phyloP scores from a whole-genome alignment of 2,329 filamentous ascomycete genomes.

The Didymella pinodella region DNA sequence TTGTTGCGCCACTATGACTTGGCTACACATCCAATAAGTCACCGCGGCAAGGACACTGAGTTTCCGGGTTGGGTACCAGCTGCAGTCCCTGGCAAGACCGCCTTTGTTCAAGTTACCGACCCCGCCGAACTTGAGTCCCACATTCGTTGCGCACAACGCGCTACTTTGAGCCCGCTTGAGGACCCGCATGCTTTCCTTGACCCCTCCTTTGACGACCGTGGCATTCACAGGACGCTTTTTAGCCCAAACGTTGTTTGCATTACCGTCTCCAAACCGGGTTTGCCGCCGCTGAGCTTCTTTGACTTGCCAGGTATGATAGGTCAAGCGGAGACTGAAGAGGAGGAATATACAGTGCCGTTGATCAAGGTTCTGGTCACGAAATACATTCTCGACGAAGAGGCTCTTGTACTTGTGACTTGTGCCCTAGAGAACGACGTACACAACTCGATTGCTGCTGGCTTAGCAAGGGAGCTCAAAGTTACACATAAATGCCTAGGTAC shows the following conservation, averaged over 20 bases:
- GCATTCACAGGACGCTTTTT: slow-evolving; percentile 67
- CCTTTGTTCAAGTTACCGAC: slow-evolving; percentile 70
- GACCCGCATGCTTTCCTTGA: slow-evolving; percentile 55
- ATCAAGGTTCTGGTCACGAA: slow-evolving; percentile 74
- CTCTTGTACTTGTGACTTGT: slow-evolving; percentile 78
- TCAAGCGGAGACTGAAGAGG: slow-evolving; percentile 62
- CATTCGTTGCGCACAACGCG: slow-evolving; percentile 77
- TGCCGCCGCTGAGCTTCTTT: slow-evolving; percentile 81
- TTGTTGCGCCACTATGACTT: slow-evolving; percentile 72
- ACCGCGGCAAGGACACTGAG: slow-evolving; percentile 46
- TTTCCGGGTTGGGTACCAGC: slow-evolving; percentile 70
- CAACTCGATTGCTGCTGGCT: slow-evolving; percentile 74
- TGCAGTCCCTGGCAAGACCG: slow-evolving; percentile 54
- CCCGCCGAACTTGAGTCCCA: slow-evolving; percentile 71
- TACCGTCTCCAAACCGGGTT: slow-evolving; percentile 73
- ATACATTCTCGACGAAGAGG: slow-evolving; percentile 73
- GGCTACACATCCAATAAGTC: slow-evolving; percentile 47
- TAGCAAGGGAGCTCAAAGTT: slow-evolving; percentile 52
- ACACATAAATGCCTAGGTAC: slow-evolving; percentile 55
- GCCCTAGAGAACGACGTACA: slow-evolving; percentile 81
- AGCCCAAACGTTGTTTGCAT: slow-evolving; percentile 83
- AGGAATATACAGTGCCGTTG: slow-evolving; percentile 68
- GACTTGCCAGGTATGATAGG: slow-evolving; percentile 86
- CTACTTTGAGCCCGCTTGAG: slow-evolving; percentile 72
- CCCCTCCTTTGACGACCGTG: slow-evolving; percentile 6